These are phyloP conservation scores for Xylariaceae sp. DNA, from an alignment of 2,329 filamentous ascomycete species.

Conservation along the genomic window DNA sequence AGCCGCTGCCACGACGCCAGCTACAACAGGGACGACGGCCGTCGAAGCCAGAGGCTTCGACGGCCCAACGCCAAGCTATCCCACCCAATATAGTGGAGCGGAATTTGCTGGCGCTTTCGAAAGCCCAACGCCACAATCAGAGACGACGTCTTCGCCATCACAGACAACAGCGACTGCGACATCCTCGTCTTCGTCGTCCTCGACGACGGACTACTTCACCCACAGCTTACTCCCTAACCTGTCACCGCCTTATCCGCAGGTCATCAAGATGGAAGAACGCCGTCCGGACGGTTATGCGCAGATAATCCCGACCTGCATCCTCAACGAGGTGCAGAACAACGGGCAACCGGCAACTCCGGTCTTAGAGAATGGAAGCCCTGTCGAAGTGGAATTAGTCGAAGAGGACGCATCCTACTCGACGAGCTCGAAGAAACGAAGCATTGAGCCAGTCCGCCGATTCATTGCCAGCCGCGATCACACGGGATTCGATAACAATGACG, in stretches of 20 bases:
- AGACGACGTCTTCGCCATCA: constrained; percentile 5
- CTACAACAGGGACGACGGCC: neutral
- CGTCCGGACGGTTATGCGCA: too few species aligned
- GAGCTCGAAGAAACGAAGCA: too few species aligned
- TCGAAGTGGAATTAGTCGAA: too few species aligned
- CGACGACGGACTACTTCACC: constrained; percentile 7
- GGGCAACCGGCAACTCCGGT: too few species aligned
- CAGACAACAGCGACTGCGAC: constrained; percentile 8
- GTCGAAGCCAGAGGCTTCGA: neutral
- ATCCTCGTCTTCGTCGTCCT: constrained; percentile 4
- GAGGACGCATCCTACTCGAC: too few species aligned
- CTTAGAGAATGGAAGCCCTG: too few species aligned
- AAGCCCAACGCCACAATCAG: too few species aligned
- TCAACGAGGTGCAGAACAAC: too few species aligned
- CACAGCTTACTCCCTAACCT: constrained; percentile 10
- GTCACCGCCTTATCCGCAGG: constrained; percentile 37
- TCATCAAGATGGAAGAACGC: constrained; percentile 26
- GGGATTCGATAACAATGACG: too few species aligned
- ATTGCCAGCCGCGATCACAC: too few species aligned
- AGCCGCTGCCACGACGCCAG: neutral
- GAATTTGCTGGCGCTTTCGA: neutral
- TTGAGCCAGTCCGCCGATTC: too few species aligned
- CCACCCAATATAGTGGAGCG: neutral
- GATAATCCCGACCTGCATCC: too few species aligned
- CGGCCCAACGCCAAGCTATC: neutral